Conservation (phyloP, 257 asterid species). For the Scutellaria baicalensis region DNA sequence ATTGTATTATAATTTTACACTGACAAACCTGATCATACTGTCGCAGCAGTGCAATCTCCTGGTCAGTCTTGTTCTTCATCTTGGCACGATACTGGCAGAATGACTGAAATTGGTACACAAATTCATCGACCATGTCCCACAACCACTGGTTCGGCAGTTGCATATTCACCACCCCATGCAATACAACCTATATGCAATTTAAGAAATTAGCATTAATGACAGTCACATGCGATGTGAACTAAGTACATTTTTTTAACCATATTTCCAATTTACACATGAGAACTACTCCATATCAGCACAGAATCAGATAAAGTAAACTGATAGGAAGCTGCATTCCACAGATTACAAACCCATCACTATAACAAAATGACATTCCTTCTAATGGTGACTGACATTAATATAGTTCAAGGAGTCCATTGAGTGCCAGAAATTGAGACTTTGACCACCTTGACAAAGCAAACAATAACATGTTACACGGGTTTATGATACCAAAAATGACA, state of each 20-base stretch:
- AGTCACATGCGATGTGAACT: background rate
- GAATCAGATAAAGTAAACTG: background rate
- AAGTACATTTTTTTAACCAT: background rate
- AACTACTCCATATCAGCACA: too few relatives aligned
- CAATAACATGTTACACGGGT: background rate
- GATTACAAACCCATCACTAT: background rate
- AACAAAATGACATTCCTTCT: background rate
- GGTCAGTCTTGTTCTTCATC: slow-evolving; percentile 88
- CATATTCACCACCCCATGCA: slow-evolving; percentile 93
- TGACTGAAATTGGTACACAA: slow-evolving; percentile 92
- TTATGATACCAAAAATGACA: background rate
- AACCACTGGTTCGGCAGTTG: slow-evolving; percentile 98
- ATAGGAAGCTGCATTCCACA: background rate
- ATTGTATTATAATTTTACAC: background rate
- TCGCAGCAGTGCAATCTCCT: slow-evolving; percentile 74
- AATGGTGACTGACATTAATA: too few relatives aligned
- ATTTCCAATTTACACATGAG: background rate
- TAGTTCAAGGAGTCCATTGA: background rate
- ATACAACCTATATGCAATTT: slow-evolving; percentile 52
- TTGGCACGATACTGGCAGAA: slow-evolving; percentile 96
- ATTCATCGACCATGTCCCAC: slow-evolving; percentile 99
- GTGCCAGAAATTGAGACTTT: background rate
- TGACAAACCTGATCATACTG: slow-evolving; percentile 62
- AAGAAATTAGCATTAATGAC: background rate
- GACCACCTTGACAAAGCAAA: background rate